Base-by-base conservation (phyloP, 2,329 filamentous ascomycete genomes). In the Alternaria consortialis region DNA sequence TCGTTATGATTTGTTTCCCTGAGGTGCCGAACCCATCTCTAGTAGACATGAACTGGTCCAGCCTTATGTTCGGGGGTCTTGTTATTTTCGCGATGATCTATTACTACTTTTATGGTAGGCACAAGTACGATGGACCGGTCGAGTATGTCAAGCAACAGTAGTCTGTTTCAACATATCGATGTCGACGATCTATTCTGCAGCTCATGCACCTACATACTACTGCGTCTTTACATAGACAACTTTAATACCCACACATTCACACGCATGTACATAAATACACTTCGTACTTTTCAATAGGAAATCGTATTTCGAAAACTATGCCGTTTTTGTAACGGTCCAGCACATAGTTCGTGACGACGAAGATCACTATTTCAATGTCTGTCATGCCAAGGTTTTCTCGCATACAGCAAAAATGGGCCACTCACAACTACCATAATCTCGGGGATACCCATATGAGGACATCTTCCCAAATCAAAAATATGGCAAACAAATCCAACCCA, bases 41-140 rank as follows among this genome's bases (percentile, higher is more conserved):
- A 39, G 23, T n/a, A 3, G 79, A 74, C 4, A 83, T 84, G 81
- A 83, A 84, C 62, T 84, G 81, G 80, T 75, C 74, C 44, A 65
- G 75, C 40, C 71, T 69, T 1, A 81, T 84, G 71, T 83, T 81
- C 54, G 74, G 76, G 7, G 77, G 71, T 3, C 72, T 81, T 34
- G 67, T 82, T 25, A 66, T 77, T 20, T 78, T 82, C 51, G 77
- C 81, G 2, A 71, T 77, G 12, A 54, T 75, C 0, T 84, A 79
- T 58, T 84, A 83, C 62, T 68, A 70, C 13, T n/a, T 78, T 4
- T 61, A 67, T 27, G 82, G 80, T 8, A 71, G 74, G 51, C 71
- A 80, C 56, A 70, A 73, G 29, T 84, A 83, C 62, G 61, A 50
- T 4, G 57, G 57, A 9, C 57, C 57, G 1, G 57, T 60, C 7